phyloP scores from a whole-genome alignment of 768 basidiomycete genomes.

The Trametes meyenii region DNA sequence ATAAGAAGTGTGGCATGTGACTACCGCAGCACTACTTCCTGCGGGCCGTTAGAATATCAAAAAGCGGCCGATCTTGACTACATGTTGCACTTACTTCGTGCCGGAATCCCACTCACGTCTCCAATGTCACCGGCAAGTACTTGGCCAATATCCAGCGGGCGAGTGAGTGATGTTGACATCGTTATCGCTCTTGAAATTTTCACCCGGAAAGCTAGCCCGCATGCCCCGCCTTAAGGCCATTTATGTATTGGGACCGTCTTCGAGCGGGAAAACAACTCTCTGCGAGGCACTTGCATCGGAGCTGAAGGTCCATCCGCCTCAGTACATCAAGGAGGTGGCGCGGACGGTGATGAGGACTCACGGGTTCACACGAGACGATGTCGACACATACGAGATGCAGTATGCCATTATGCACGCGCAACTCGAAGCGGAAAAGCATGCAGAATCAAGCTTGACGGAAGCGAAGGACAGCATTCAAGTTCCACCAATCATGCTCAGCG shows the following conservation, averaged over 20 bases:
- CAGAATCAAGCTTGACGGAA: slow-evolving; percentile 11
- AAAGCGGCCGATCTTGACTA: too few relatives aligned
- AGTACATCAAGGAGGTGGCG: slow-evolving; percentile 63
- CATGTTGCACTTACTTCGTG: too few relatives aligned
- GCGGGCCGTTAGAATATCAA: neutral
- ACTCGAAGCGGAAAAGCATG: slow-evolving; percentile 44
- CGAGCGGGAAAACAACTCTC: slow-evolving; percentile 73
- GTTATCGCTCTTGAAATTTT: neutral
- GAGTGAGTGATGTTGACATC: neutral
- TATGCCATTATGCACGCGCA: slow-evolving; percentile 62
- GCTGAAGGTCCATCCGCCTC: slow-evolving; percentile 38
- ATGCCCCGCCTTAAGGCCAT: slow-evolving; percentile 15
- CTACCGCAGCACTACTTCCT: slow-evolving; percentile 12
- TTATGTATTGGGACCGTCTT: slow-evolving; percentile 40
- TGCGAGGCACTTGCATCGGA: slow-evolving; percentile 52
- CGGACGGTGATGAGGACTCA: slow-evolving; percentile 54
- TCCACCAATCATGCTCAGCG: slow-evolving; percentile 46
- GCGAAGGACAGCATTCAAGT: neutral
- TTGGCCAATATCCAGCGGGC: too few relatives aligned
- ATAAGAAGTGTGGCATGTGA: neutral
- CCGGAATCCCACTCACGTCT: neutral
- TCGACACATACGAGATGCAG: slow-evolving; percentile 61
- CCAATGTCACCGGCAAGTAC: too few relatives aligned
- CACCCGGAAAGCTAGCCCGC: neutral
- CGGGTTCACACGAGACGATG: slow-evolving; percentile 56